Evolutionary conservation across 495 filamentous ascomycete genomes (phyloP).

Genomic region (Podospora bellae-mahoneyi): DNA sequence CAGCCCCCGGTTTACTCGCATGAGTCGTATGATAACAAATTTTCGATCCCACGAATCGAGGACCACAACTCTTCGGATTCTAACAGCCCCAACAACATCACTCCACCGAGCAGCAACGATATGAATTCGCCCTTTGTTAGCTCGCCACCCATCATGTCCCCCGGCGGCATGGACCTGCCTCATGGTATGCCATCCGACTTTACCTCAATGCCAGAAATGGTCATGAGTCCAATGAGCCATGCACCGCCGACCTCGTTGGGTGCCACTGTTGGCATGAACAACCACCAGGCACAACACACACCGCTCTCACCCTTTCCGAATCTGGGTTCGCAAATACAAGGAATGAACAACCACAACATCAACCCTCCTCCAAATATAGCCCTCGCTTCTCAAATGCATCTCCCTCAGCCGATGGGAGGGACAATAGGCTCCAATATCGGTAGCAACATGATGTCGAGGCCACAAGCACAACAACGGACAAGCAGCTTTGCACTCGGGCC

Average conservation of each 20-base stretch:
- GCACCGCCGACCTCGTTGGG: slow-evolving; percentile 30
- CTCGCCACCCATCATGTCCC: slow-evolving; percentile 47
- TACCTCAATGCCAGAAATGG: slow-evolving; percentile 45
- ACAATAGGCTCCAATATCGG: slow-evolving; percentile 29
- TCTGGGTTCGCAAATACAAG: slow-evolving; percentile 35
- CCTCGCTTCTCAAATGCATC: slow-evolving; percentile 30
- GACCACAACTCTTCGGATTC: slow-evolving; percentile 40
- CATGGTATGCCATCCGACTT: slow-evolving; percentile 36
- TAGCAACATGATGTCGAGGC: slow-evolving; percentile 39
- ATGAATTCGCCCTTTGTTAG: slow-evolving; percentile 46
- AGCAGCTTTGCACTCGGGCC: slow-evolving; percentile 41
- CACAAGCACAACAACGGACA: slow-evolving; percentile 40
- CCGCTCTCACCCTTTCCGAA: slow-evolving; percentile 33
- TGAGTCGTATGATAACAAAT: slow-evolving; percentile 38
- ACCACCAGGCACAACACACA: slow-evolving; percentile 36
- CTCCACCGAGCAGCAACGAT: slow-evolving; percentile 34
- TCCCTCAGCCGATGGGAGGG: slow-evolving; percentile 34
- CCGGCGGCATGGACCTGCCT: slow-evolving; percentile 34
- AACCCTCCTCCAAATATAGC: slow-evolving; percentile 30
- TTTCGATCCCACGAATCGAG: slow-evolving; percentile 38
- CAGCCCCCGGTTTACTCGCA: slow-evolving; percentile 37
- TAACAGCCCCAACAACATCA: slow-evolving; percentile 33
- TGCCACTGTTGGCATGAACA: slow-evolving; percentile 32
- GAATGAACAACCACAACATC: slow-evolving; percentile 33
- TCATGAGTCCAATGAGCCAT: slow-evolving; percentile 46